These are phyloP conservation scores for Verticillium longisporum DNA, from an alignment of 2,329 filamentous ascomycete genomes.

Conservation along the genomic window DNA sequence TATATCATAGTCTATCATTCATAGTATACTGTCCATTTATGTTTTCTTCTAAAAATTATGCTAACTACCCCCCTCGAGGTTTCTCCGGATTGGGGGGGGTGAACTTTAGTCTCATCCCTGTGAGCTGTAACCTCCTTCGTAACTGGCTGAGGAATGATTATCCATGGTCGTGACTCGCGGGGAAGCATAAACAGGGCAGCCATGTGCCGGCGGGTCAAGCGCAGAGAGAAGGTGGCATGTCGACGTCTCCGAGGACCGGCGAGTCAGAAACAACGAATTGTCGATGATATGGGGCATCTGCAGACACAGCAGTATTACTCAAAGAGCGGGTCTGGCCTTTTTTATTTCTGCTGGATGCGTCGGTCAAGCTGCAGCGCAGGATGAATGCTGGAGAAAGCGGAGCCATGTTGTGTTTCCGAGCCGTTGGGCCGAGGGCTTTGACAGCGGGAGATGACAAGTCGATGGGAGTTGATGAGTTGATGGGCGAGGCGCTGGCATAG, in stretches of 20 bases:
- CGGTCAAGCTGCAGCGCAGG: neutral
- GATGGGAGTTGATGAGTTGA: neutral
- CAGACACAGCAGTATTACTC: slow-evolving; percentile 1
- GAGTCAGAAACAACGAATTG: neutral
- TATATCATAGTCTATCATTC: too few species aligned
- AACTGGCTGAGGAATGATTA: neutral
- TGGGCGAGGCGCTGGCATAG: too few species aligned
- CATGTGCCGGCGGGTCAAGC: neutral
- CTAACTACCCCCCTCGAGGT: too few species aligned
- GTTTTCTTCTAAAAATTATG: too few species aligned
- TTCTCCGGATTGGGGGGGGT: too few species aligned
- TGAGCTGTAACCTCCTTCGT: too few species aligned
- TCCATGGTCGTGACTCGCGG: neutral
- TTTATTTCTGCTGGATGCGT: too few species aligned
- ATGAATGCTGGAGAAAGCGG: neutral
- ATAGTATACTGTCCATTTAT: too few species aligned
- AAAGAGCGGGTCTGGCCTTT: neutral
- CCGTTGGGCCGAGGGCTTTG: neutral
- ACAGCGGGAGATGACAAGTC: neutral
- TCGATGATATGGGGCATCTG: neutral
- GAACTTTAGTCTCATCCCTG: too few species aligned
- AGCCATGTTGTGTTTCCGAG: neutral
- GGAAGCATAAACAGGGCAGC: neutral
- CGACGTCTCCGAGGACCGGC: neutral
- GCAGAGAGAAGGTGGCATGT: neutral